A percentile compares a stretch with the other conserved stretches of the same genome.
phyloP scores from a whole-genome alignment of 2,329 filamentous ascomycete genomes.

The Talaromyces sp. region DNA sequence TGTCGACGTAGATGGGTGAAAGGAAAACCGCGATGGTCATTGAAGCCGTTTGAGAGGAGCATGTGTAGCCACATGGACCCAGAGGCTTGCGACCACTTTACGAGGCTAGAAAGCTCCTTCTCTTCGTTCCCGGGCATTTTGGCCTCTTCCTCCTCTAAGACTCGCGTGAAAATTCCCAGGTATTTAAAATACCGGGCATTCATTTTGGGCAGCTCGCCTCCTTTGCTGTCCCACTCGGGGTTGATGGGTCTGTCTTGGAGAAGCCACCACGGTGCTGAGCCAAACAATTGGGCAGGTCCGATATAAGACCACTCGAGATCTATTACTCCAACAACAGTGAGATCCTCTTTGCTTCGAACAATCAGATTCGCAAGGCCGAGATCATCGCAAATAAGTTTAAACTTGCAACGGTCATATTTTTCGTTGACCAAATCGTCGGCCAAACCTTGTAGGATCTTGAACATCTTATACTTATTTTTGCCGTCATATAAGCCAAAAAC shows the following conservation, averaged over 20 bases:
- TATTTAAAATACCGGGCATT: slow-evolving; percentile 1
- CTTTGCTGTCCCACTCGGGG: slow-evolving; percentile 19
- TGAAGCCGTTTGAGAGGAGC: slow-evolving; percentile 27
- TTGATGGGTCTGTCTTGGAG: slow-evolving; percentile 27
- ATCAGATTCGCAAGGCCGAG: slow-evolving; percentile 33
- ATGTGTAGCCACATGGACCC: slow-evolving; percentile 34
- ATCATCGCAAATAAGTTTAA: slow-evolving; percentile 35
- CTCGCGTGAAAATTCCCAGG: background rate
- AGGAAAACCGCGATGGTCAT: slow-evolving; percentile 24
- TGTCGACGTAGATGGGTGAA: slow-evolving; percentile 10
- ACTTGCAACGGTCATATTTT: slow-evolving; percentile 24
- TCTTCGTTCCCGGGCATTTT: background rate
- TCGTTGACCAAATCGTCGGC: background rate
- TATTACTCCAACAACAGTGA: slow-evolving; percentile 30
- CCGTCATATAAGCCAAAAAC: background rate
- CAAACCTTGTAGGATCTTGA: background rate
- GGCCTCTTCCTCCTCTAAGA: slow-evolving; percentile 1
- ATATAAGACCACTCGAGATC: slow-evolving; percentile 35
- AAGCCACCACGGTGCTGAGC: slow-evolving; percentile 33
- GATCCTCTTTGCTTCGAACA: slow-evolving; percentile 26
- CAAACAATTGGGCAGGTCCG: slow-evolving; percentile 32
- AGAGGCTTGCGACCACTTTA: slow-evolving; percentile 27
- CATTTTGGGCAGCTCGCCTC: background rate
- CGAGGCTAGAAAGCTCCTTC: slow-evolving; percentile 21
- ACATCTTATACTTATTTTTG: background rate